Evolutionary conservation across 257 asterid species (phyloP).

Genomic region (Avicennia marina): DNA sequence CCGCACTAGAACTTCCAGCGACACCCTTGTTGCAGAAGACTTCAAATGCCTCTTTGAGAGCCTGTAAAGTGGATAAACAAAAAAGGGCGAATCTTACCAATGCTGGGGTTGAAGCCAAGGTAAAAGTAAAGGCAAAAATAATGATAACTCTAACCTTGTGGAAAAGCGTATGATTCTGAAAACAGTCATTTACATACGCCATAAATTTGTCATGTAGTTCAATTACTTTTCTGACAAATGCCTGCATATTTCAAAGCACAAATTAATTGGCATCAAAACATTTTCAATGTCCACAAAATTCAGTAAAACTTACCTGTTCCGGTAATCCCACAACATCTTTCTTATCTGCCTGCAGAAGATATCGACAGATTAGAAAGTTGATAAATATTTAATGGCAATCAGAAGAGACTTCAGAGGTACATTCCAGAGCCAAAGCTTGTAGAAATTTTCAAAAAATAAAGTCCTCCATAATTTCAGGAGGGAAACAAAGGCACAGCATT

Average conservation of each 20-base stretch:
- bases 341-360: slow-evolving; percentile 59
- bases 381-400: not conserved
- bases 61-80: slow-evolving; percentile 25
- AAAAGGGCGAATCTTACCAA: slow-evolving; percentile 9
- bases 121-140: slow-evolving; percentile 5
- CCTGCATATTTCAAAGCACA: slow-evolving; percentile 39
- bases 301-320: slow-evolving; percentile 58
- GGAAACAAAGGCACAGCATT: no score
- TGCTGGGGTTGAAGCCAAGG: slow-evolving; percentile 12
- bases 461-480: no score
- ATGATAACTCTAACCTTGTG: slow-evolving; percentile 67
- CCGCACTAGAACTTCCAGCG: slow-evolving; percentile 63
- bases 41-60: slow-evolving; percentile 72
- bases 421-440: slow-evolving; percentile 7
- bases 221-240: slow-evolving; percentile 79
- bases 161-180: slow-evolving; percentile 82
- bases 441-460: no score
- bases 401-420: not conserved
- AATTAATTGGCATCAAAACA: slow-evolving; percentile 20
- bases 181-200: slow-evolving; percentile 83
- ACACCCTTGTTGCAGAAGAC: slow-evolving; percentile 65
- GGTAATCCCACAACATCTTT: slow-evolving; percentile 76
- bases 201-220: slow-evolving; percentile 94
- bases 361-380: slow-evolving; percentile 4
- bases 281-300: no score